Evolutionary conservation across 83 land plant genomes (phyloP).

Genomic region (Isoetes engelmannii): DNA sequence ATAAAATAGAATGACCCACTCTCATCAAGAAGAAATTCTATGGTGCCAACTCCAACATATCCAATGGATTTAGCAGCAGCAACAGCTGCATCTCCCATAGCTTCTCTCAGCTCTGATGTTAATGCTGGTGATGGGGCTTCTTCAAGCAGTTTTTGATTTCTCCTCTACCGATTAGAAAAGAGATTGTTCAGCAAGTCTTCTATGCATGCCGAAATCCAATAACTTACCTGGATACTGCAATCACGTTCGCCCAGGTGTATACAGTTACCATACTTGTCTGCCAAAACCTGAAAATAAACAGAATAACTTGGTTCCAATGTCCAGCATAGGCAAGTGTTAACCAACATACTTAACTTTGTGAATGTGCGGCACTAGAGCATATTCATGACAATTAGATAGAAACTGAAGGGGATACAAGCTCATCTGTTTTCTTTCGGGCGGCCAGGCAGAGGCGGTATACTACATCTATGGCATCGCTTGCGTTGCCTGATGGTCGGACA

Average conservation of each 20-base stretch:
- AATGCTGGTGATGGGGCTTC: slow-evolving; percentile 99
- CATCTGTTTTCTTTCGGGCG: no score
- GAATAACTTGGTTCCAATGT: no score
- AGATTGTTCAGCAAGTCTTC: background rate
- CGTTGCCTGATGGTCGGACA: no score
- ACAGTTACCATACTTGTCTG: slow-evolving; percentile 87
- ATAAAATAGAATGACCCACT: slow-evolving; percentile 88
- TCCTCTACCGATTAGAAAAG: slow-evolving; percentile 49
- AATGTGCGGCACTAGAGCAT: no score
- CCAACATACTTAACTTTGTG: no score
- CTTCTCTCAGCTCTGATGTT: slow-evolving; percentile 77
- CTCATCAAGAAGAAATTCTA: slow-evolving; percentile 94
- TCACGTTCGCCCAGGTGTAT: slow-evolving; percentile 98
- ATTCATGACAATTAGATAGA: no score
- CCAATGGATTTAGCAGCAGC: slow-evolving; percentile 96
- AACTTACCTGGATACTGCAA: slow-evolving; percentile 91
- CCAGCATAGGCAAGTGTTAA: no score
- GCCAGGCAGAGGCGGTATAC: no score
- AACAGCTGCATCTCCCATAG: slow-evolving; percentile 98
- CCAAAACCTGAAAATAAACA: slow-evolving; percentile 56
- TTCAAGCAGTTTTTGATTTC: slow-evolving; percentile 91
- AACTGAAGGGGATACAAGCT: no score
- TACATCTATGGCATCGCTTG: no score
- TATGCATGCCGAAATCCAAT: no score
- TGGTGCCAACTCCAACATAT: slow-evolving; percentile 93